Evolutionary conservation across 192 early-diverging fungal species (phyloP).

Genomic region (Podila epicladia): DNA sequence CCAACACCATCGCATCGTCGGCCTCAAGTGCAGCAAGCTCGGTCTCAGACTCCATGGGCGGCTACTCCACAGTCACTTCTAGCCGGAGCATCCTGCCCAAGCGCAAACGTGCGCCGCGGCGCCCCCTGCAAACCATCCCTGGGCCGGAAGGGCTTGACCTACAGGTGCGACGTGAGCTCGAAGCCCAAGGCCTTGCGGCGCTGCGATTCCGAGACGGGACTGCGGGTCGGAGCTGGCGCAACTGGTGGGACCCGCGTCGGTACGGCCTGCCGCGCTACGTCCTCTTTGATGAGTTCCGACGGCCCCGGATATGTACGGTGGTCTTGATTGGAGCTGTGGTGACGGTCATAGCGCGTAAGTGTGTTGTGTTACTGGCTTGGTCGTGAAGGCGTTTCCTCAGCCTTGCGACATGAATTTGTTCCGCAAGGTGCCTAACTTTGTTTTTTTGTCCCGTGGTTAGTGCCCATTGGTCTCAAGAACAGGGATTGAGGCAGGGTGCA

Average conservation of each 20-base stretch:
- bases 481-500: too few species aligned
- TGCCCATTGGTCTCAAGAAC: too few species aligned
- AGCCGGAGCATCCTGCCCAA: neutral
- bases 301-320: conserved; percentile 18
- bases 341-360: conserved; percentile 25
- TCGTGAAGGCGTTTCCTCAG: too few species aligned
- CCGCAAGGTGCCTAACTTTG: too few species aligned
- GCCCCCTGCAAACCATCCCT: conserved; percentile 24
- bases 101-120: conserved; percentile 5
- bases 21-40: neutral
- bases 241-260: conserved; percentile 33
- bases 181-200: conserved; percentile 20
- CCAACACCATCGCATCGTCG: neutral
- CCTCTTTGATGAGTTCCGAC: conserved; percentile 14
- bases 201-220: conserved; percentile 12
- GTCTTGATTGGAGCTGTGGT: conserved; percentile 14
- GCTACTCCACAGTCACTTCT: neutral
- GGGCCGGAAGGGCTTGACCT: conserved; percentile 35
- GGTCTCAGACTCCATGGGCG: too few species aligned
- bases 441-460: too few species aligned
- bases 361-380: neutral
- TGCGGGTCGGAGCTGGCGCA: neutral
- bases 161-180: conserved; percentile 21
- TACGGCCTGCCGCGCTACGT: conserved; percentile 37
- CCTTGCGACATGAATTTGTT: too few species aligned